Percentiles rank a stretch among this genome's conserved stretches.
Conservation (phyloP, 441 rosid genomes). For the Hura crepitans region DNA sequence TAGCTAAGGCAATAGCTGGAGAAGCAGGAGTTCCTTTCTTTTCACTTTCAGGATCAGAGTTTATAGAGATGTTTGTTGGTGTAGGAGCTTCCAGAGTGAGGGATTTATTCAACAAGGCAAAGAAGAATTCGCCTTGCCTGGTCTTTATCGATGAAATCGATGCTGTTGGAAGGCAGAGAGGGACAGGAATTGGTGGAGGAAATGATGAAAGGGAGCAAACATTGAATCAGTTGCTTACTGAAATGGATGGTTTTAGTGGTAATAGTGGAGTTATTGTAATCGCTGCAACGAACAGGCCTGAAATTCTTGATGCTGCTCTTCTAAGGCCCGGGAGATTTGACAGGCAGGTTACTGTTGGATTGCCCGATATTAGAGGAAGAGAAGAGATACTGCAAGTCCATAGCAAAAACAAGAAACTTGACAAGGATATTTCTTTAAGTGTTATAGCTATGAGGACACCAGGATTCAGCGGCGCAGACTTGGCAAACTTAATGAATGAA, state of each 20-base stretch:
- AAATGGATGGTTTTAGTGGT: constrained; percentile 71
- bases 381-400: constrained; percentile 69
- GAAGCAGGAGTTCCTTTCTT: constrained; percentile 80
- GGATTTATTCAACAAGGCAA: constrained; percentile 76
- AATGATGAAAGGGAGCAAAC: constrained; percentile 87
- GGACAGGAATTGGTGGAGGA: constrained; percentile 81
- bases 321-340: constrained; percentile 78
- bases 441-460: constrained; percentile 70
- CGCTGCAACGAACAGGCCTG: constrained; percentile 70
- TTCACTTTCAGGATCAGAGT: constrained; percentile 67
- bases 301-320: constrained; percentile 70
- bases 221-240: constrained; percentile 66
- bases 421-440: constrained; percentile 42
- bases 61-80: constrained; percentile 80
- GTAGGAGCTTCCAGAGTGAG: constrained; percentile 73
- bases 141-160: constrained; percentile 81
- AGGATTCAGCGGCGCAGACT: constrained; percentile 79
- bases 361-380: constrained; percentile 74
- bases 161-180: constrained; percentile 77
- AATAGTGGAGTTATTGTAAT: constrained; percentile 66
- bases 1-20: constrained; percentile 76
- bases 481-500: constrained; percentile 77
- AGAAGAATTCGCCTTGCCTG: constrained; percentile 61
- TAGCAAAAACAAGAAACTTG: constrained; percentile 63
- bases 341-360: constrained; percentile 61